phyloP scores from a whole-genome alignment of 2,329 filamentous ascomycete genomes.

The Colletotrichum salicis region DNA sequence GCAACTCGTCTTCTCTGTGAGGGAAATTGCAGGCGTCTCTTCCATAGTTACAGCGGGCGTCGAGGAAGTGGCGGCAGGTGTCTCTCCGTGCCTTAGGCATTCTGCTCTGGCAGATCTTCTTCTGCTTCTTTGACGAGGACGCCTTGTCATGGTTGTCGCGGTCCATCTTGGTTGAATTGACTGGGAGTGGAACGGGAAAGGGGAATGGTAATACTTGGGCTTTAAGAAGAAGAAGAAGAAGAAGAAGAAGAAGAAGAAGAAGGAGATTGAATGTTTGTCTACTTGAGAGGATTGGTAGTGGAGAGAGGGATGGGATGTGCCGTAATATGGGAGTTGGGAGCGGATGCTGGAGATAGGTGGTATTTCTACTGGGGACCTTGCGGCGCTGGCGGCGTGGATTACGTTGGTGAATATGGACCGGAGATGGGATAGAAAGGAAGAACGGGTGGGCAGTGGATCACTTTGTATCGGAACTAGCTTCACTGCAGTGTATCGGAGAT shows the following conservation, averaged over 20 bases:
- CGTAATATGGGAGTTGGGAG: neutral
- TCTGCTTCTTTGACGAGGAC: neutral
- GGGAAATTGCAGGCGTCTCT: neutral
- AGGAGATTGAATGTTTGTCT: neutral
- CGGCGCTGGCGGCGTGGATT: neutral
- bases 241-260: no score
- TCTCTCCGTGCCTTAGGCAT: neutral
- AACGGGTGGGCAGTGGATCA: neutral
- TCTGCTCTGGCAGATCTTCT: neutral
- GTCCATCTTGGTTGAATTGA: no score
- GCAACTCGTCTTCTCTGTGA: neutral
- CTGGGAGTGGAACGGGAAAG: no score
- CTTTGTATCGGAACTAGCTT: neutral
- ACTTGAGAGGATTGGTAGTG: neutral
- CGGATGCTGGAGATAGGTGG: neutral
- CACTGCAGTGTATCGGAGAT: no score
- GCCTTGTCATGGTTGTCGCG: no score
- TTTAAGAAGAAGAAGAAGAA: no score
- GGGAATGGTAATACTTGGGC: no score
- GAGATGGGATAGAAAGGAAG: neutral
- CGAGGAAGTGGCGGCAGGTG: neutral
- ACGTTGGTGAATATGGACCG: neutral
- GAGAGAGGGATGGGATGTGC: neutral
- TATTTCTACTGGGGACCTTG: neutral
- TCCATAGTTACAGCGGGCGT: neutral